These are phyloP conservation scores for Hura crepitans DNA, from an alignment of 441 rosid species.

Conservation along the genomic window DNA sequence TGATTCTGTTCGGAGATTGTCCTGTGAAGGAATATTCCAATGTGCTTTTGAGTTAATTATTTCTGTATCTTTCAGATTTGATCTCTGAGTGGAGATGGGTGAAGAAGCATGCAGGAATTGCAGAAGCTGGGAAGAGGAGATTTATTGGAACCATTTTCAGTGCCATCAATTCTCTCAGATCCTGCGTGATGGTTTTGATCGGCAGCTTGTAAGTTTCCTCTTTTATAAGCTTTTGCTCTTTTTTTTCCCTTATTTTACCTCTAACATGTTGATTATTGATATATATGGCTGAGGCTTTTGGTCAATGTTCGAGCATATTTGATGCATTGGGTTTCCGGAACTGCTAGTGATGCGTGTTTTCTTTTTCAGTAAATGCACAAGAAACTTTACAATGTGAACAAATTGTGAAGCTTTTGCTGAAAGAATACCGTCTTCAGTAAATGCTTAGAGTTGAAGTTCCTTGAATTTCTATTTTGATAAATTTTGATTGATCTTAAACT, in stretches of 20 bases:
- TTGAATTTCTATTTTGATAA: too few species aligned
- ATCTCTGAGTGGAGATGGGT: slow-evolving; percentile 16
- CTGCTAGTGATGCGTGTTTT: background rate
- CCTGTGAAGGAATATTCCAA: background rate
- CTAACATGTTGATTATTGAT: background rate
- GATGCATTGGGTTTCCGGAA: background rate
- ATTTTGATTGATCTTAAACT: too few species aligned
- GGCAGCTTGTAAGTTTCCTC: slow-evolving; percentile 29
- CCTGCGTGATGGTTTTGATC: slow-evolving; percentile 27
- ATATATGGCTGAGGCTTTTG: background rate
- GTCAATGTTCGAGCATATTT: background rate
- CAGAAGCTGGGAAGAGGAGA: slow-evolving; percentile 36
- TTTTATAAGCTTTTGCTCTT: background rate
- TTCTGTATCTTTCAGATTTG: background rate
- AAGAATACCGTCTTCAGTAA: background rate
- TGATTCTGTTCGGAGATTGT: background rate
- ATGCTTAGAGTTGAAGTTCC: background rate
- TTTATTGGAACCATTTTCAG: slow-evolving; percentile 39
- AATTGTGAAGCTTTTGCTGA: background rate
- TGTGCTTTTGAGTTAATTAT: background rate
- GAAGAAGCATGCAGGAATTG: slow-evolving; percentile 20
- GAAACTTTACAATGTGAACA: background rate
- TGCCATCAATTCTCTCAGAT: slow-evolving; percentile 29
- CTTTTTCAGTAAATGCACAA: background rate
- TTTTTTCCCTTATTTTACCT: background rate